Evolutionary conservation across 495 filamentous ascomycete genomes (phyloP).

Genomic region (Penicillium canariense): DNA sequence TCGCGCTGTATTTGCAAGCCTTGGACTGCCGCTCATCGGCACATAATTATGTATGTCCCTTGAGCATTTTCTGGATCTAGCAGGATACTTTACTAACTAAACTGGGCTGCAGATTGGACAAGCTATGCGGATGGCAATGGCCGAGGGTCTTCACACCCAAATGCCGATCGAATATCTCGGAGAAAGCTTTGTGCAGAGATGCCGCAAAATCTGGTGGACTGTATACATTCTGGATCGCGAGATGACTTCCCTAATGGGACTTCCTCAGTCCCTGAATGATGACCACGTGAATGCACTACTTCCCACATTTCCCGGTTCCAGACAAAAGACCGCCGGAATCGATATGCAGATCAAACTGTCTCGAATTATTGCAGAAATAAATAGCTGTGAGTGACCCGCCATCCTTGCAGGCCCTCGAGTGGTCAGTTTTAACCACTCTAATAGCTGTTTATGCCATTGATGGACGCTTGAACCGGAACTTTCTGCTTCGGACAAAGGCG

Average conservation of each 20-base stretch:
- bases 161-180: slow-evolving; percentile 39
- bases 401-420: neutral
- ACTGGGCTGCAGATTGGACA: slow-evolving; percentile 36
- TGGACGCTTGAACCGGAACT: slow-evolving; percentile 40
- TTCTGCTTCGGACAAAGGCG: slow-evolving; percentile 39
- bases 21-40: slow-evolving; percentile 38
- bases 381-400: slow-evolving; percentile 30
- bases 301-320: slow-evolving; percentile 32
- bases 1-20: slow-evolving; percentile 41
- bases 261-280: slow-evolving; percentile 40
- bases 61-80: neutral
- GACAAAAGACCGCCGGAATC: slow-evolving; percentile 33
- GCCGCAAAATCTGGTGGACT: slow-evolving; percentile 47
- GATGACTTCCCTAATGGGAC: slow-evolving; percentile 45
- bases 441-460: slow-evolving; percentile 45
- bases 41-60: slow-evolving; percentile 34
- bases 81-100: neutral
- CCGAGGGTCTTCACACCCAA: slow-evolving; percentile 43
- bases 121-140: slow-evolving; percentile 42
- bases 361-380: slow-evolving; percentile 40
- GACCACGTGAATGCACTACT: slow-evolving; percentile 36
- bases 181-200: slow-evolving; percentile 34
- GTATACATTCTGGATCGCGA: slow-evolving; percentile 45
- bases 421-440: neutral
- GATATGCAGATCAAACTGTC: slow-evolving; percentile 44